Percentiles rank a stretch among this genome's conserved stretches.
These are phyloP conservation scores for Globisporangium viniferum DNA, from an alignment of 352 stramenopile genomes.

Conservation along the genomic window DNA sequence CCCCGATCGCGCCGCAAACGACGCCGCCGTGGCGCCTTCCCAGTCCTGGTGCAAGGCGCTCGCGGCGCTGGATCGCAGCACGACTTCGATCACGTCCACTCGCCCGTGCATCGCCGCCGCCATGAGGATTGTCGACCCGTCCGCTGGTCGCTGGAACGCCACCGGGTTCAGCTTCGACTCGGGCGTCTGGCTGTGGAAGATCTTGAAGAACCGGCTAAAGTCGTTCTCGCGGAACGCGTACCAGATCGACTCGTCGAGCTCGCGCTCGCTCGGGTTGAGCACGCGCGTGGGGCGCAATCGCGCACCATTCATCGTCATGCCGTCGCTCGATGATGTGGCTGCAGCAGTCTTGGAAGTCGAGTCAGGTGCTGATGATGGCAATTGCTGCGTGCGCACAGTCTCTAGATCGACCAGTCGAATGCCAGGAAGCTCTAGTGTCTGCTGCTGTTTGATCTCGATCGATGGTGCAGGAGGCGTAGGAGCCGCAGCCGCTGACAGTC, in stretches of 20 bases:
- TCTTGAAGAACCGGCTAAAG: conserved; percentile 75
- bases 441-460: conserved; percentile 60
- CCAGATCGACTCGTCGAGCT: conserved; percentile 81
- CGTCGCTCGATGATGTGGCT: background rate
- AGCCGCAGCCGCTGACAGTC: conserved; percentile 20
- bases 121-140: conserved; percentile 78
- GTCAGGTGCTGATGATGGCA: background rate
- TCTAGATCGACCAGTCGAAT: conserved; percentile 68
- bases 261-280: conserved; percentile 73
- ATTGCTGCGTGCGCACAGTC: conserved; percentile 20
- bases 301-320: conserved; percentile 55
- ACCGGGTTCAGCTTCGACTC: conserved; percentile 41
- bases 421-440: conserved; percentile 52
- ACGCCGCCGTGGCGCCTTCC: conserved; percentile 46
- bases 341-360: conserved; percentile 5
- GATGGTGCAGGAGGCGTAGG: conserved; percentile 4
- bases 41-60: conserved; percentile 66
- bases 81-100: conserved; percentile 72
- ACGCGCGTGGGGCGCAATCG: conserved; percentile 57
- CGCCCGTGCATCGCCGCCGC: conserved; percentile 69
- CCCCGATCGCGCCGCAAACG: conserved; percentile 54
- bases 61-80: conserved; percentile 44
- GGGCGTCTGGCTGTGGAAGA: conserved; percentile 39
- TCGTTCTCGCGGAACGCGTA: conserved; percentile 73
- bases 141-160: conserved; percentile 67